Evolutionary conservation across 306 rosid genomes (phyloP), one percentile per base, ranked within the genome.

Genomic region (Hylodesmum podocarpum): DNA sequence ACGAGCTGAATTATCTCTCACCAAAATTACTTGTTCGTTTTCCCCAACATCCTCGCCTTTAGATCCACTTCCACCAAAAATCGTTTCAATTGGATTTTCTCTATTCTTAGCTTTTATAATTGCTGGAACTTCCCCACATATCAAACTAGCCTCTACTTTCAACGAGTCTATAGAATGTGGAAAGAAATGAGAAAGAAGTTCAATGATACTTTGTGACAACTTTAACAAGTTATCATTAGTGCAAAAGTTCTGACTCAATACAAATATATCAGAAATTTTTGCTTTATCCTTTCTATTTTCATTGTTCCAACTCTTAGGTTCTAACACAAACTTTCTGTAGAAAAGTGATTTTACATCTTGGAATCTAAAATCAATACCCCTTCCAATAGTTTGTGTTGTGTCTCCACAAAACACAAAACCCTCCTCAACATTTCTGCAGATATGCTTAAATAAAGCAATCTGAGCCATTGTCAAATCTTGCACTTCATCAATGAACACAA

Each of bases 361-460:
- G 66, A 92, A 85, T 72, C 96, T 77, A 25, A 90, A 92, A 78
- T 92, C 91, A 41, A 90, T 86, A 0, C 97, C 97, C 29, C 87
- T 88, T 14, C 91, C 92, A 57, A 92, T 78, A 0, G 97, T 90
- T 4, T 92, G 96, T 0, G 96, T 92, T 0, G 96, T 92, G 63
- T 92, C 97, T 1, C 96, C 97, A 6, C 96, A 88, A 47, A 92
- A 92, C 27, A 92, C 87, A 70, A 88, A 92, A 4, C 97, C 97
- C 8, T 90, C 97, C 27, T 92, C 91, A 0, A 90, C 86, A 78
- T 92, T 88, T 68, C 50, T 39, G 71, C 97, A 88, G 7, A 92
- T 41, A 72, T 89, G 63, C 72, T 85, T 90, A 39, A 87, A 92
- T 29, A 92, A 47, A 22, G 87, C 86, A 58, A 90, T 86, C 66